Conservation (phyloP, 208 protist species). For the Leishmania gerbilli region DNA sequence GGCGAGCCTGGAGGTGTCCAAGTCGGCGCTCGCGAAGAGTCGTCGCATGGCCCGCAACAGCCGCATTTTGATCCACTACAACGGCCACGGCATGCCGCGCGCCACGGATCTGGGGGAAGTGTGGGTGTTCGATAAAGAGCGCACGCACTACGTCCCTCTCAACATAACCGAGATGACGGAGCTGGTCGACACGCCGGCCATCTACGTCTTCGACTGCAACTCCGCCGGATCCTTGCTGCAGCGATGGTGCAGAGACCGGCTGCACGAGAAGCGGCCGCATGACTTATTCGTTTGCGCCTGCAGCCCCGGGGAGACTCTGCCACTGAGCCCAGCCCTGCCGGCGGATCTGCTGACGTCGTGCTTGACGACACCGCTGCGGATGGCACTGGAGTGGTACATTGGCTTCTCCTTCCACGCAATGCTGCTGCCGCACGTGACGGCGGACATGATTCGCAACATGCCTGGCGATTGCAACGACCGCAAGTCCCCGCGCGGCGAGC, state of each 20-base stretch:
- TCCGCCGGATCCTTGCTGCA: conserved; percentile 88
- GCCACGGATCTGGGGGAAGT: conserved; percentile 98
- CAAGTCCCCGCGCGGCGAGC: conserved; percentile 94
- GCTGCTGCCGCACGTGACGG: conserved; percentile 84
- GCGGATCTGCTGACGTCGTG: conserved; percentile 99
- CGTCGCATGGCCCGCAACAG: conserved; percentile 87
- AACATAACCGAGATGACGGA: conserved; percentile 95
- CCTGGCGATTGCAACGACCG: conserved; percentile 77
- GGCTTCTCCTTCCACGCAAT: conserved; percentile 77
- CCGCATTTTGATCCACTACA: conserved; percentile 98
- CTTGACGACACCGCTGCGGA: conserved; percentile 98
- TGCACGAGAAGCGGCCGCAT: conserved; percentile 81
- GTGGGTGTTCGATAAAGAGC: conserved; percentile 98
- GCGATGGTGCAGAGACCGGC: conserved; percentile 73
- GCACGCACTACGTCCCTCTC: conserved; percentile 98
- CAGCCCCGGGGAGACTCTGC: conserved; percentile 92
- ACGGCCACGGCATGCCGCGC: conserved; percentile 98
- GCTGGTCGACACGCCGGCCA: conserved; percentile 91
- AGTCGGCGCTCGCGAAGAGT: conserved; percentile 79
- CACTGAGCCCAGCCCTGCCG: conserved; percentile 96
- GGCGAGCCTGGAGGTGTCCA: conserved; percentile 94
- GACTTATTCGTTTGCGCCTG: conserved; percentile 97
- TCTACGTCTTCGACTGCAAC: conserved; percentile 99
- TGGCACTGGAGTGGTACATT: conserved; percentile 96
- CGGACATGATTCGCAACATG: conserved; percentile 86